Conservation (phyloP, 2,329 filamentous ascomycete species). For the Botrytis fragariae region DNA sequence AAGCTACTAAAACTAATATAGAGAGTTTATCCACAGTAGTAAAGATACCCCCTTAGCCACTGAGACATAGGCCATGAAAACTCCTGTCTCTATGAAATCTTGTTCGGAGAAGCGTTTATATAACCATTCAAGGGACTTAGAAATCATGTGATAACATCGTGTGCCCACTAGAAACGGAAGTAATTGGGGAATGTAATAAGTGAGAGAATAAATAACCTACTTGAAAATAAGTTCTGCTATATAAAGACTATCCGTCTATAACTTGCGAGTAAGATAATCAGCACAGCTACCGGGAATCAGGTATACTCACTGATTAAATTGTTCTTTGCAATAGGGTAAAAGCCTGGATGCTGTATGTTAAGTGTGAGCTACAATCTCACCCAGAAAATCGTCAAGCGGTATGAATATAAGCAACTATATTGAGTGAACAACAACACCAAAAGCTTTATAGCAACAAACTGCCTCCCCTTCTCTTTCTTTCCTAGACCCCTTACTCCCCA, state of each 20-base stretch:
- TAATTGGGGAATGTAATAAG: not conserved
- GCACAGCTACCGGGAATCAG: not conserved
- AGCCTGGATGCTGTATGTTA: no score
- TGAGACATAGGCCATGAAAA: fast-evolving
- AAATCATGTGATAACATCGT: not conserved
- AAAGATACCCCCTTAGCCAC: not conserved
- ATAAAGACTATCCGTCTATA: not conserved
- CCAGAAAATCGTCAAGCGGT: no score
- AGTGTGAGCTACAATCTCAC: no score
- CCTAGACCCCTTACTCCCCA: no score
- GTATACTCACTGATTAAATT: not conserved
- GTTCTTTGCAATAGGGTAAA: fast-evolving
- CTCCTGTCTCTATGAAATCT: not conserved
- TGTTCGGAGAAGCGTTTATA: not conserved
- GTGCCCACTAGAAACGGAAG: not conserved
- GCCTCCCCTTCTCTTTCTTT: no score
- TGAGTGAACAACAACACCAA: no score
- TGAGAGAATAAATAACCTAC: not conserved
- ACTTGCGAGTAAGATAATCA: not conserved
- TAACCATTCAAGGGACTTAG: not conserved
- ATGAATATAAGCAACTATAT: no score
- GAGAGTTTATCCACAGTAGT: not conserved
- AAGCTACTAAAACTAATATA: not conserved
- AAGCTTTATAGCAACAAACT: no score
- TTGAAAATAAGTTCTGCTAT: not conserved